These are phyloP conservation scores for Colletotrichum coccodes DNA, from an alignment of 2,329 filamentous ascomycete species.

Conservation along the genomic window DNA sequence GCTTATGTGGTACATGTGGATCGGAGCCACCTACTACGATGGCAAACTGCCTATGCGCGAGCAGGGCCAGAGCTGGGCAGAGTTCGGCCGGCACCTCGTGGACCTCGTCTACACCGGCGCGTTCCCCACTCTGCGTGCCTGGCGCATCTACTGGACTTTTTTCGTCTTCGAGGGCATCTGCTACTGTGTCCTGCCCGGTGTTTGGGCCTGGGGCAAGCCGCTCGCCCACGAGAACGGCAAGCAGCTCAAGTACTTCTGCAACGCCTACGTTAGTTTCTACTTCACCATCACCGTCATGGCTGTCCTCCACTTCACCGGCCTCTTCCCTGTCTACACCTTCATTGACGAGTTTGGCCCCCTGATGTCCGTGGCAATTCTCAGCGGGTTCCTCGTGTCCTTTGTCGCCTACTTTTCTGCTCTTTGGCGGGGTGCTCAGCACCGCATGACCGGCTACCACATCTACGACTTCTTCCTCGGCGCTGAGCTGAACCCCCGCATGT, in stretches of 20 bases:
- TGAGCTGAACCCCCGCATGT: constrained; percentile 86
- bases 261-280: constrained; percentile 88
- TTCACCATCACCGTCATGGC: constrained; percentile 78
- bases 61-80: constrained; percentile 67
- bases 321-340: constrained; percentile 91
- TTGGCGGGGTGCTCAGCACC: constrained; percentile 82
- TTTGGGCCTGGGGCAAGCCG: constrained; percentile 89
- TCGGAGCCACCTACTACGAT: constrained; percentile 86
- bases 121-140: constrained; percentile 84
- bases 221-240: constrained; percentile 84
- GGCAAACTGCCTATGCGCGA: constrained; percentile 77
- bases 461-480: constrained; percentile 97
- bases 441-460: constrained; percentile 87
- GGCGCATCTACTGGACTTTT: constrained; percentile 95
- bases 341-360: constrained; percentile 96
- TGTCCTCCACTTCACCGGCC: constrained; percentile 81
- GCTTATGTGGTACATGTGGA: constrained; percentile 97
- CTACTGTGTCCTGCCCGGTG: constrained; percentile 88
- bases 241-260: constrained; percentile 95
- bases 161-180: constrained; percentile 84
- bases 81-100: constrained; percentile 75
- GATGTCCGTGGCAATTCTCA: constrained; percentile 91
- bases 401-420: constrained; percentile 89
- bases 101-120: constrained; percentile 82
- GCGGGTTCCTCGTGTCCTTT: constrained; percentile 85